Percentiles rank a stretch among this genome's conserved stretches.
Conservation (phyloP, 768 basidiomycete species). For the Xerocomus potaroensis region DNA sequence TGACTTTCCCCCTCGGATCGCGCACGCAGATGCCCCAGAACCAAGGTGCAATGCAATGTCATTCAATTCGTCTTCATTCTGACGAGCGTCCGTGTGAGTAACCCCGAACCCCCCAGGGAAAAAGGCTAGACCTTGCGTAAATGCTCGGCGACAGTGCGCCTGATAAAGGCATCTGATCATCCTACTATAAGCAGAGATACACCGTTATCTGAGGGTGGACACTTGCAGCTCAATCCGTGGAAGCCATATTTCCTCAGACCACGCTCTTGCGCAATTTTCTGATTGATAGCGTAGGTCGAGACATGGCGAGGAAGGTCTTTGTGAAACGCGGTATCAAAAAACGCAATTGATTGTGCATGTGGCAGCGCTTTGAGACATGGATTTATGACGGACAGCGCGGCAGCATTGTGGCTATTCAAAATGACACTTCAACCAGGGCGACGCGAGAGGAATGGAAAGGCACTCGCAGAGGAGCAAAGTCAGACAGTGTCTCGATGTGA, state of each 20-base stretch:
- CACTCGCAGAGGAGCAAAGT: slow-evolving; percentile 75
- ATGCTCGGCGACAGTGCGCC: slow-evolving; percentile 54
- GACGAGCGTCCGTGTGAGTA: not conserved
- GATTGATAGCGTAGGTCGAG: slow-evolving; percentile 75
- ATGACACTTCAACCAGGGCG: not conserved
- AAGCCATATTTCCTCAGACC: slow-evolving; percentile 89
- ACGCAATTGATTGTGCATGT: slow-evolving; percentile 68
- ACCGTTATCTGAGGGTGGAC: not conserved
- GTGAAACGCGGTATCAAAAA: slow-evolving; percentile 89
- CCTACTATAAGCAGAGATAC: not conserved
- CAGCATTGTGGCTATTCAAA: slow-evolving; percentile 51
- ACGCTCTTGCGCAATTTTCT: slow-evolving; percentile 51
- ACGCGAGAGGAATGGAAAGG: not conserved
- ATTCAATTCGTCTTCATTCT: slow-evolving; percentile 51
- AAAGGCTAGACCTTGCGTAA: slow-evolving; percentile 45
- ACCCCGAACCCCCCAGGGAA: not conserved
- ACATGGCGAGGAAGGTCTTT: slow-evolving; percentile 70
- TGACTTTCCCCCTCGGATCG: slow-evolving; percentile 66
- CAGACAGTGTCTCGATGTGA: slow-evolving; percentile 70
- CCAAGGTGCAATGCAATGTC: slow-evolving; percentile 86
- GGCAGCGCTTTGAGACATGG: slow-evolving; percentile 62
- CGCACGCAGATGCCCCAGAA: slow-evolving; percentile 84
- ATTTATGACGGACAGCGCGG: slow-evolving; percentile 56
- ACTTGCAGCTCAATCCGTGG: slow-evolving; percentile 74
- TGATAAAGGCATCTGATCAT: slow-evolving; percentile 59